Conservation (phyloP, 768 basidiomycete species). For the Mrakia frigida region DNA sequence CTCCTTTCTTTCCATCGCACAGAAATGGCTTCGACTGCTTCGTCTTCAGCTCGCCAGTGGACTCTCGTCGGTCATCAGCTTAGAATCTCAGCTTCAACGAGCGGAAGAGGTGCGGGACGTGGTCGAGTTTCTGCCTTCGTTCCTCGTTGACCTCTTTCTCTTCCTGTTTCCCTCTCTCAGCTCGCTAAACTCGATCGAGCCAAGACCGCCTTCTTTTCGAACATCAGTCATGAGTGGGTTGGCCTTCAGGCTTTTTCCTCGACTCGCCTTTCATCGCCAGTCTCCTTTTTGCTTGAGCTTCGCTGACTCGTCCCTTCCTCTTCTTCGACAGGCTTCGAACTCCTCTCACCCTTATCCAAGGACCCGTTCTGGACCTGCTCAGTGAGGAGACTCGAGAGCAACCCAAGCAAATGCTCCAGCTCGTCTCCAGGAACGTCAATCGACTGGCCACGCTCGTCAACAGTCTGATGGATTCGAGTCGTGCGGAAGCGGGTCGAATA, state of each 20-base stretch:
- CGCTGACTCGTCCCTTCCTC: constrained; percentile 40
- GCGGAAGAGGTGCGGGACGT: constrained; percentile 34
- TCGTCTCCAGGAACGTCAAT: constrained; percentile 42
- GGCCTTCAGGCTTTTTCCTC: too few species aligned
- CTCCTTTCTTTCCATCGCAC: not conserved
- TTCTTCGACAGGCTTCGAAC: constrained; percentile 37
- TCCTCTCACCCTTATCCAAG: constrained; percentile 40
- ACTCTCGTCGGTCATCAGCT: constrained; percentile 36
- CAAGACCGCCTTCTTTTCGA: not conserved
- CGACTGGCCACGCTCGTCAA: constrained; percentile 45
- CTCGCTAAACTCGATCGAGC: not conserved
- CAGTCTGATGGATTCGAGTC: constrained; percentile 36
- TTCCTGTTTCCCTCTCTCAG: not conserved
- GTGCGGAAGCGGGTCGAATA: constrained; percentile 44
- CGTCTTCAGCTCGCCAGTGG: constrained; percentile 34
- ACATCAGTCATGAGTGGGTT: not conserved
- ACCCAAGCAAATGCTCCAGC: constrained; percentile 34
- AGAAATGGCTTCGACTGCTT: constrained; percentile 37
- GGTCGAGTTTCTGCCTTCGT: not conserved
- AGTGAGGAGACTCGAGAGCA: constrained; percentile 20
- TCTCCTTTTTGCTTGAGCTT: constrained; percentile 39
- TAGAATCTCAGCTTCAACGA: constrained; percentile 38
- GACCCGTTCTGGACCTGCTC: constrained; percentile 37
- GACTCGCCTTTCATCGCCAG: not conserved
- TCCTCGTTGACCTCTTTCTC: constrained; percentile 5